Evolutionary conservation across 78 protist species (phyloP), one percentile per base, ranked within the genome.

Genomic region (Chrysochromulina parva): DNA sequence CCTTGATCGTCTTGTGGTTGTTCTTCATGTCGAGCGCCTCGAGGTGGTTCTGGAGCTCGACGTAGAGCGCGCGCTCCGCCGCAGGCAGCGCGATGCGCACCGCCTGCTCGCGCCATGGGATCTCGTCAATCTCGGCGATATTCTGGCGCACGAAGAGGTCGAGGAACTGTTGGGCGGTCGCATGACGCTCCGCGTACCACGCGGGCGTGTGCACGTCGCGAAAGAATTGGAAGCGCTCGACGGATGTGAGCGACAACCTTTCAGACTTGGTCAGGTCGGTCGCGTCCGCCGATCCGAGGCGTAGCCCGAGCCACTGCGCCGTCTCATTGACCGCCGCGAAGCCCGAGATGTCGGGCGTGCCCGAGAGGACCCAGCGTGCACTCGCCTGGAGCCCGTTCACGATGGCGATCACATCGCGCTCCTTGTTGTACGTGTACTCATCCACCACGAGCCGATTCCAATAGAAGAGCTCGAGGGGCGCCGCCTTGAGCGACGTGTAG

Each of bases 111-210:
- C 90, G 78, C 78, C 78, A 53, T 9, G 93, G 93, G 53, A 91
- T 53, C 85, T 91, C 93, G 85, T 91, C 93, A 38, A 91, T 50
- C 89, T 91, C 93, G 28, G 93, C 93, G 47, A 91, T 71, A 89
- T 91, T 91, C 57, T 91, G 87, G 38, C 93, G 71, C 73, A 91
- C 90, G 66, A 82, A 91, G 53, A 28, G 87, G 80, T 84, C 76
- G 53, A 91, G 84, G 80, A 91, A 91, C 17, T 2, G 19, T 65
- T 91, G 89, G 16, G 93, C 81, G 24, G 47, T 2, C 11, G 16
- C 81, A 22, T 73, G 81, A 3, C 81, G 81, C 81, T 16, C 6
- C 55, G 81, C 81, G 81, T 73, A 54, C 81, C 81, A 73, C 55
- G 81, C 81, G 81, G 52, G 81, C 53, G 81, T 73, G 81, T 73